phyloP scores from a whole-genome alignment of 2,329 filamentous ascomycete species.

The Cordyceps farinosa region DNA sequence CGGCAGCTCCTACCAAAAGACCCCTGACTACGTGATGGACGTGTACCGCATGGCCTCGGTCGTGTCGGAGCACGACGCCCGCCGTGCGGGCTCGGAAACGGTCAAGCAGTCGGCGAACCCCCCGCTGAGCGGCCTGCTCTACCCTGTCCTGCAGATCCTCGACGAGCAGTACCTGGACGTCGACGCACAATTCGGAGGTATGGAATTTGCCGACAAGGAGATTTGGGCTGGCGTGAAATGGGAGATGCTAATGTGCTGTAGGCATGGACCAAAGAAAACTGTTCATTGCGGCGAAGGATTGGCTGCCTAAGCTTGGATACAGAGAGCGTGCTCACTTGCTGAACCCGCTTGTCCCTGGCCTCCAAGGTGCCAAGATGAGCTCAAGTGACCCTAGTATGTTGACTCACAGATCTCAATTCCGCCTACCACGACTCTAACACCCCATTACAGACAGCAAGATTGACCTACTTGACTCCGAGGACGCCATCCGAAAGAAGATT shows the following conservation, averaged over 20 bases:
- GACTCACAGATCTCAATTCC: neutral
- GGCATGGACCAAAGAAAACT: conserved; percentile 81
- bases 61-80: conserved; percentile 74
- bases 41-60: conserved; percentile 71
- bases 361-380: conserved; percentile 84
- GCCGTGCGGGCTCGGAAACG: conserved; percentile 87
- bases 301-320: conserved; percentile 82
- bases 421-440: neutral
- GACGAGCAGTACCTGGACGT: conserved; percentile 88
- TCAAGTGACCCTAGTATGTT: conserved; percentile 61
- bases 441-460: conserved; percentile 70
- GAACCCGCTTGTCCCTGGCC: conserved; percentile 81
- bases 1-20: conserved; percentile 78
- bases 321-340: conserved; percentile 49
- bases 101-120: conserved; percentile 87
- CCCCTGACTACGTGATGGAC: conserved; percentile 78
- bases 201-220: conserved; percentile 35
- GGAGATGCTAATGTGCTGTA: conserved; percentile 17
- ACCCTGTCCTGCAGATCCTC: conserved; percentile 68
- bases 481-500: conserved; percentile 75
- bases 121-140: conserved; percentile 51
- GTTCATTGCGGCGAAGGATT: conserved; percentile 80
- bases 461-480: conserved; percentile 79
- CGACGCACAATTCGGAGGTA: conserved; percentile 75
- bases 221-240: neutral